phyloP scores from a whole-genome alignment of 2,329 filamentous ascomycete genomes.

The Claviceps digitariae region DNA sequence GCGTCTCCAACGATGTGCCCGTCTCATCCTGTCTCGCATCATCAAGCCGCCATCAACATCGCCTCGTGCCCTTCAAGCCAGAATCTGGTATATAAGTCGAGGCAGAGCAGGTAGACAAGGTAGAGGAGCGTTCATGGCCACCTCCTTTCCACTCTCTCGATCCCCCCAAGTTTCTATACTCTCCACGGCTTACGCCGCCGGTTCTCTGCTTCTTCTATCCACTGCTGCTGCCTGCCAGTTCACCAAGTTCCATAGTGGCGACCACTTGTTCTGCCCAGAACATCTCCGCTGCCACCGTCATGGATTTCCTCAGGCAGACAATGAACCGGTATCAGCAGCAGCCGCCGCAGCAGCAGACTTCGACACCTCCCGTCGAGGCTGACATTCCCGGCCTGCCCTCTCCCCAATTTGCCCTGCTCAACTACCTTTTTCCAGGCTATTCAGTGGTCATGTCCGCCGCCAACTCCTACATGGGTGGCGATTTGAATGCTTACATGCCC shows the following conservation, averaged over 20 bases:
- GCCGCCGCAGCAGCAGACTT: slow-evolving; percentile 1
- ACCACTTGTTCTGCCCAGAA: background rate
- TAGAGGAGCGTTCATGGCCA: background rate
- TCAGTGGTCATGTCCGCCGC: slow-evolving; percentile 40
- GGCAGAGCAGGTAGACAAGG: background rate
- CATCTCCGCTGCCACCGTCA: background rate
- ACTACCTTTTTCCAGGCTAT: slow-evolving; percentile 54
- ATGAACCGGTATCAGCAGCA: background rate
- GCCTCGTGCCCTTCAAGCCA: background rate
- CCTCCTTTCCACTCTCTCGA: background rate
- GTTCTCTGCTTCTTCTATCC: background rate
- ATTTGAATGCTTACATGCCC: slow-evolving; percentile 50
- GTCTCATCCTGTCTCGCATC: background rate
- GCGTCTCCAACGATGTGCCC: background rate
- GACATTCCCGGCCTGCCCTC: slow-evolving; percentile 9
- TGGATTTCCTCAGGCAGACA: slow-evolving; percentile 5
- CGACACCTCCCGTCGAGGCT: slow-evolving; percentile 7
- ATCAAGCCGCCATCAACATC: background rate
- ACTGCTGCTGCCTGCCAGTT: background rate
- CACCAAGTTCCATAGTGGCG: background rate
- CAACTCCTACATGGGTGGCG: slow-evolving; percentile 44
- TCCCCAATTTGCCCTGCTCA: slow-evolving; percentile 36
- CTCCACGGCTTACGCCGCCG: background rate
- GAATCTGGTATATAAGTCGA: background rate
- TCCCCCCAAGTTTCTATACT: background rate